phyloP scores from a whole-genome alignment of 305 asterid species.

The Plantago coronopus region DNA sequence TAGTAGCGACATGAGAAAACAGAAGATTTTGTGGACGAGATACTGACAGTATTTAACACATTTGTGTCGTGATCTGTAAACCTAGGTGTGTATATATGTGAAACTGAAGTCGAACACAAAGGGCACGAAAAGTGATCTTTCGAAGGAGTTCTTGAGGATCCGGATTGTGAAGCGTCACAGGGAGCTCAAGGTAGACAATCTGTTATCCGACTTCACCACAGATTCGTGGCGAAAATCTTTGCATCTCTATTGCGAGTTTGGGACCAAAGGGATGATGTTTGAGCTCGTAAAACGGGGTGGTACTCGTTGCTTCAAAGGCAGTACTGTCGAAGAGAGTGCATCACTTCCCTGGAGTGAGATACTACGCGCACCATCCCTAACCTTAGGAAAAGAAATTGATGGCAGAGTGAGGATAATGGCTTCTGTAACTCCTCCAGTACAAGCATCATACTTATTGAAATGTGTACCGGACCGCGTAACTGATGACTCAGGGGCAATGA shows the following conservation, averaged over 20 bases:
- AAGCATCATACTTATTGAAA: conserved; percentile 79
- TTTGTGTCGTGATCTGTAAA: conserved; percentile 19
- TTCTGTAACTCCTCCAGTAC: conserved; percentile 90
- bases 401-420: conserved; percentile 40
- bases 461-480: conserved; percentile 87
- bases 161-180: conserved; percentile 62
- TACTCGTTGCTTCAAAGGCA: conserved; percentile 55
- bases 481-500: conserved; percentile 89
- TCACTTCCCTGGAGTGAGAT: conserved; percentile 77
- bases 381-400: conserved; percentile 46
- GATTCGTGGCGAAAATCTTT: conserved; percentile 59
- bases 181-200: conserved; percentile 66
- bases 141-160: conserved; percentile 60
- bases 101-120: conserved; percentile 31
- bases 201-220: conserved; percentile 37
- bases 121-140: conserved; percentile 27
- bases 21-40: background rate
- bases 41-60: conserved; percentile 7
- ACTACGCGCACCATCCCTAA: conserved; percentile 64
- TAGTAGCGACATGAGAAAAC: background rate
- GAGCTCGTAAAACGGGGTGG: conserved; percentile 63
- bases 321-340: conserved; percentile 33
- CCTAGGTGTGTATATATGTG: conserved; percentile 61
- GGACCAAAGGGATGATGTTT: conserved; percentile 64
- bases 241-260: conserved; percentile 82